A percentile compares a stretch with the other conserved stretches of the same genome.
Conservation (phyloP, 495 filamentous ascomycete genomes). For the Xylaria intraflava region DNA sequence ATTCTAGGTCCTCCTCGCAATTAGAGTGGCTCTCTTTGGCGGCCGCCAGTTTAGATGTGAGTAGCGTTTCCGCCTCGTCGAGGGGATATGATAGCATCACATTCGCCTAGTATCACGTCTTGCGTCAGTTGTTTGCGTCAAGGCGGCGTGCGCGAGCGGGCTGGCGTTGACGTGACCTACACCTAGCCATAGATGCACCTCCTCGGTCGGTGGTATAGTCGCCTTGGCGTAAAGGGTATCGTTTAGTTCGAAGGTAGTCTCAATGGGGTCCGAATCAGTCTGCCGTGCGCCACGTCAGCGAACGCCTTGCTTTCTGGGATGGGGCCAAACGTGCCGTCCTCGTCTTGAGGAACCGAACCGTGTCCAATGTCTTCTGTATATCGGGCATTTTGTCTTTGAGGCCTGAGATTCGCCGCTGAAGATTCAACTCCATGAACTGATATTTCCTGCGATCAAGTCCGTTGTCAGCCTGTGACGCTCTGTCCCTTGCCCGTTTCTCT, state of each 20-base stretch:
- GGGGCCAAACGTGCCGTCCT: constrained; percentile 46
- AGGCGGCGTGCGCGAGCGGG: not conserved
- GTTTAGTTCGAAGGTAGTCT: constrained; percentile 93
- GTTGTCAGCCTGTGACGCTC: not conserved
- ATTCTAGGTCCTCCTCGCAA: constrained; percentile 95
- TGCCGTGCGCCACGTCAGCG: constrained; percentile 15
- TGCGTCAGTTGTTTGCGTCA: constrained; percentile 4
- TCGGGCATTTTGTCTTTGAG: constrained; percentile 94
- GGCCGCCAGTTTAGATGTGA: constrained; percentile 69
- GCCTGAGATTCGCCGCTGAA: constrained; percentile 70
- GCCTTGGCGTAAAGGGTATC: constrained; percentile 93
- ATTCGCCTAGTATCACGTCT: constrained; percentile 57
- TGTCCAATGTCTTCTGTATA: constrained; percentile 95
- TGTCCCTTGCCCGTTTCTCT: not conserved
- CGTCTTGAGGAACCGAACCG: constrained; percentile 72
- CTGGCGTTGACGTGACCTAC: constrained; percentile 36
- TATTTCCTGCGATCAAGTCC: constrained; percentile 61
- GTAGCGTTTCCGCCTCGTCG: constrained; percentile 72
- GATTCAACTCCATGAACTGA: constrained; percentile 98
- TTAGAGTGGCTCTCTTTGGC: constrained; percentile 72
- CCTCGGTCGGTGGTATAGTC: constrained; percentile 69
- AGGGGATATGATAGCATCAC: constrained; percentile 96
- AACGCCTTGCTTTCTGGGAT: not conserved
- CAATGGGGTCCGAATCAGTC: constrained; percentile 57
- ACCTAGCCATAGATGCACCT: constrained; percentile 95